These are phyloP conservation scores for Neophaeococcomyces aloes DNA, from an alignment of 2,329 filamentous ascomycete genomes.

Conservation along the genomic window DNA sequence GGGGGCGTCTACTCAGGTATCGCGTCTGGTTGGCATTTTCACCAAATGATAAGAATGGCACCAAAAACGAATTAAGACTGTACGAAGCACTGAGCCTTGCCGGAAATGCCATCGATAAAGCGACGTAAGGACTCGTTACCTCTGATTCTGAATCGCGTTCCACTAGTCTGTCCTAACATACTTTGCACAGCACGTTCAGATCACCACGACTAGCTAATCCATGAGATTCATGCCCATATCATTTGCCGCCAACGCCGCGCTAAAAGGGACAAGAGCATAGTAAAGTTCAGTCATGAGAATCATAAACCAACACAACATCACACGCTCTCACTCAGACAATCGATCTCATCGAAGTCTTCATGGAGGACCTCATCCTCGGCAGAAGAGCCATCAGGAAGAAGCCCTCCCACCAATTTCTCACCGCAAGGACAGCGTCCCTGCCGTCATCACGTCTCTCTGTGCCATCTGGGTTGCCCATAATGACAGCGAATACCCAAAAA, in stretches of 20 bases:
- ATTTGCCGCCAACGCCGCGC: constrained; percentile 7
- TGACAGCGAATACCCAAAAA: constrained; percentile 53
- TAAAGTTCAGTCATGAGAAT: constrained; percentile 7
- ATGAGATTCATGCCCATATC: neutral
- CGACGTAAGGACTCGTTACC: too few relatives aligned
- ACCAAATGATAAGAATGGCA: too few relatives aligned
- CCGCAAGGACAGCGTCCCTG: constrained; percentile 46
- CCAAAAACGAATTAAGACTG: too few relatives aligned
- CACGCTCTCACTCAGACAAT: neutral
- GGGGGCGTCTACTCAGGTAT: too few relatives aligned
- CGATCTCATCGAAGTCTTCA: constrained; percentile 4
- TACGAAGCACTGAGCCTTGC: too few relatives aligned
- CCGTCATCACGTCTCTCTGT: constrained; percentile 52
- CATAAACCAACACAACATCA: constrained; percentile 1
- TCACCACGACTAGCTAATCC: too few relatives aligned
- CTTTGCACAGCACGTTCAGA: too few relatives aligned
- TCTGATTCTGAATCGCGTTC: too few relatives aligned
- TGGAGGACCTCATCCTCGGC: neutral
- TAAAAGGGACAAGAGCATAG: neutral
- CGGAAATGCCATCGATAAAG: too few relatives aligned
- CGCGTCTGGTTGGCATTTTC: too few relatives aligned
- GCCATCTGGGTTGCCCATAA: constrained; percentile 52
- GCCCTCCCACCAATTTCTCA: constrained; percentile 50
- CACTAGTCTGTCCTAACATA: too few relatives aligned
- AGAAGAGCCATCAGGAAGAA: constrained; percentile 40